Percentiles rank a stretch among this genome's conserved stretches.
Evolutionary conservation across 805 yeast species (phyloP).

Genomic region (Barnettozyma sp.): DNA sequence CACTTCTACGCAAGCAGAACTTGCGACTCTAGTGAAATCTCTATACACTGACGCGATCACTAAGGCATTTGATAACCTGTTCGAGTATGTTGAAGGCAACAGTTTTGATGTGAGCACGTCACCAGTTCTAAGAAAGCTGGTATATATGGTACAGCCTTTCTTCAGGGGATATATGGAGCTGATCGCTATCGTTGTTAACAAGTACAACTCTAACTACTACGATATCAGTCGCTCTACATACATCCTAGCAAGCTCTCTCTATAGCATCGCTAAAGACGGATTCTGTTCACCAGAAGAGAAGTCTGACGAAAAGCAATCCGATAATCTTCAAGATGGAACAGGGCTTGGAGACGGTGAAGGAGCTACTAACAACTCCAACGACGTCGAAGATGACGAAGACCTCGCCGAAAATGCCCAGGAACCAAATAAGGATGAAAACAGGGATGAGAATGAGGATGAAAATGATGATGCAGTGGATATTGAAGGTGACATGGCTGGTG

Average conservation of each 20-base stretch:
- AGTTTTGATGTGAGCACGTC: slow-evolving; percentile 36
- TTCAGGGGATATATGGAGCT: slow-evolving; percentile 51
- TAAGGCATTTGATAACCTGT: slow-evolving; percentile 29
- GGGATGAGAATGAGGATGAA: slow-evolving; percentile 59
- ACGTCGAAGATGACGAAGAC: slow-evolving; percentile 89
- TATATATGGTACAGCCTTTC: slow-evolving; percentile 56
- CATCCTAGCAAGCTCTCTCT: slow-evolving; percentile 47
- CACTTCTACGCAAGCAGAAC: slow-evolving; percentile 37
- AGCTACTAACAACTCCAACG: slow-evolving; percentile 71
- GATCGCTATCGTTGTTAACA: slow-evolving; percentile 35
- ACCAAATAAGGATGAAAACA: slow-evolving; percentile 64
- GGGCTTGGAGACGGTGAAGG: slow-evolving; percentile 94
- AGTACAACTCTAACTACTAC: slow-evolving; percentile 42
- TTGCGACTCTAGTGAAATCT: slow-evolving; percentile 35
- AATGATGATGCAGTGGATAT: slow-evolving; percentile 88
- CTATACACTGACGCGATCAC: slow-evolving; percentile 35
- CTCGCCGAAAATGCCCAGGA: slow-evolving; percentile 62
- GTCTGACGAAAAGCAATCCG: slow-evolving; percentile 50
- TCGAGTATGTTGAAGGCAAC: slow-evolving; percentile 29
- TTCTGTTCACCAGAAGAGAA: slow-evolving; percentile 90
- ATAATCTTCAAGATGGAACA: slow-evolving; percentile 76
- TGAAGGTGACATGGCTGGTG: slow-evolving; percentile 97
- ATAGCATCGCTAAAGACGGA: slow-evolving; percentile 65
- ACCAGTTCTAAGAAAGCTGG: slow-evolving; percentile 37
- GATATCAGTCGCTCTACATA: slow-evolving; percentile 56